These are phyloP conservation scores for Heritiera fomes DNA, from an alignment of 345 rosid genomes.

Conservation along the genomic window DNA sequence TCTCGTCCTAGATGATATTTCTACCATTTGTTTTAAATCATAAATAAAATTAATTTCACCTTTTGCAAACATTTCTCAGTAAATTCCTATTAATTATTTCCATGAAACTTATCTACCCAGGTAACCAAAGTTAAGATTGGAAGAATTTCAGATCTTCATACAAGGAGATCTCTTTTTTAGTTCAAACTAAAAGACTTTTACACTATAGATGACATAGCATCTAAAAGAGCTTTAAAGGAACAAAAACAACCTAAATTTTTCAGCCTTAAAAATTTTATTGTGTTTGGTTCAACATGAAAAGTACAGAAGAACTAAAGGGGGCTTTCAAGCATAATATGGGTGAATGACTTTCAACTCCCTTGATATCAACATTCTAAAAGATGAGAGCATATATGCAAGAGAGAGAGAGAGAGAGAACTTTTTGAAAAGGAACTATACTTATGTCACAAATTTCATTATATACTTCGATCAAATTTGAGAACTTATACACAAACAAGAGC, in stretches of 20 bases:
- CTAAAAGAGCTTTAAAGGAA: background rate
- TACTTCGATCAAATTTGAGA: background rate
- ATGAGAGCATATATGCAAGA: background rate
- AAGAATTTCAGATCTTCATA: background rate
- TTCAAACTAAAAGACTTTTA: background rate
- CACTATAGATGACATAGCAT: background rate
- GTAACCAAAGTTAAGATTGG: background rate
- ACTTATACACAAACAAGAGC: background rate
- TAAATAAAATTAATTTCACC: background rate
- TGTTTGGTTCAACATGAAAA: background rate
- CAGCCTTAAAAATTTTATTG: background rate
- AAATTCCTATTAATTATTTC: background rate
- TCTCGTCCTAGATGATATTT: background rate
- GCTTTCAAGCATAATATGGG: background rate
- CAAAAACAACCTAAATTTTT: background rate
- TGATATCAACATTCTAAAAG: slow-evolving; percentile 5
- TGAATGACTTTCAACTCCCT: slow-evolving; percentile 9
- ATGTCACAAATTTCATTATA: background rate
- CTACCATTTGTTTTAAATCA: slow-evolving; percentile 1
- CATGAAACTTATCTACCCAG: background rate
- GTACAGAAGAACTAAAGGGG: background rate
- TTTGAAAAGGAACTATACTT: background rate
- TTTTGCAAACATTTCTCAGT: background rate
- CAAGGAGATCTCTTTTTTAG: background rate
- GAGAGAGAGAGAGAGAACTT: too few species aligned